Conservation (phyloP, 2,329 filamentous ascomycete genomes). For the Zymoseptoria pseudotritici region DNA sequence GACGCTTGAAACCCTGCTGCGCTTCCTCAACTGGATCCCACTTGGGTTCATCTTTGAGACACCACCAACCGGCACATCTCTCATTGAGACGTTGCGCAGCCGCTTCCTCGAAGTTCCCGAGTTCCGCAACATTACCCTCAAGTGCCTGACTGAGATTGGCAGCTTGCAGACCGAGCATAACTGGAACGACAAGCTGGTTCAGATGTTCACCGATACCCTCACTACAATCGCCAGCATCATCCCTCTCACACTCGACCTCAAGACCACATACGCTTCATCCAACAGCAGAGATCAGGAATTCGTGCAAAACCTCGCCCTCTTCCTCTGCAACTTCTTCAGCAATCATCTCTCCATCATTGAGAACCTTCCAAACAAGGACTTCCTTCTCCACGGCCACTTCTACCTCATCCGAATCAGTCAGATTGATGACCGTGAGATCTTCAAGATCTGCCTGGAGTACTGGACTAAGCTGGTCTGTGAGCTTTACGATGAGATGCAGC, state of each 20-base stretch:
- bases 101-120: constrained; percentile 89
- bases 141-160: constrained; percentile 95
- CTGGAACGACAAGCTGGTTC: constrained; percentile 91
- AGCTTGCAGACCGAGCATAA: constrained; percentile 78
- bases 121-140: constrained; percentile 93
- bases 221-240: constrained; percentile 91
- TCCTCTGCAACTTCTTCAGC: constrained; percentile 94
- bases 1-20: constrained; percentile 89
- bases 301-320: constrained; percentile 90
- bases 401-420: constrained; percentile 97
- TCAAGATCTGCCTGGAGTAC: constrained; percentile 98
- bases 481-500: constrained; percentile 98
- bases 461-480: constrained; percentile 98
- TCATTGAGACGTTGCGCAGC: constrained; percentile 89
- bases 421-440: constrained; percentile 97
- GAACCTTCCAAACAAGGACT: constrained; percentile 90
- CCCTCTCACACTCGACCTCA: constrained; percentile 80
- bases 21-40: constrained; percentile 98
- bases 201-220: constrained; percentile 97
- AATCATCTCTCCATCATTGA: constrained; percentile 92
- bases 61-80: constrained; percentile 48
- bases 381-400: constrained; percentile 90
- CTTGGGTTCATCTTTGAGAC: constrained; percentile 99
- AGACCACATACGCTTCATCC: constrained; percentile 82
- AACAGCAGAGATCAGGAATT: constrained; percentile 95